These are phyloP conservation scores for Termitomyces titanicus DNA, from an alignment of 768 basidiomycete genomes.

Conservation along the genomic window DNA sequence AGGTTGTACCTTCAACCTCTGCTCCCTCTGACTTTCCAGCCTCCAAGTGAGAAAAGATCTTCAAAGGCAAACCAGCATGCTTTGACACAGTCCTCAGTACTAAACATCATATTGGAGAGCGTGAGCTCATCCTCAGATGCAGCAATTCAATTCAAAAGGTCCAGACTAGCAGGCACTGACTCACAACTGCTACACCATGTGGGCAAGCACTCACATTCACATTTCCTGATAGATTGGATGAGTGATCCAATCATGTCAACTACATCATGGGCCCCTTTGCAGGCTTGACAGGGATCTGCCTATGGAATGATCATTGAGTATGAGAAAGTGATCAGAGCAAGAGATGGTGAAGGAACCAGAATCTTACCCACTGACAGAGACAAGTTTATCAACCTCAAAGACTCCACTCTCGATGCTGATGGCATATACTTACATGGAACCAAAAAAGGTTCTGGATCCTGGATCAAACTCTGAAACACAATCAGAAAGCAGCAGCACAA, in stretches of 20 bases:
- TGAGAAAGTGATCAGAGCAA: constrained; percentile 21
- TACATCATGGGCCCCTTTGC: constrained; percentile 22
- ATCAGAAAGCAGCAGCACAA: not conserved
- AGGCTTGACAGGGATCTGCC: not conserved
- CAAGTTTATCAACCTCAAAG: not conserved
- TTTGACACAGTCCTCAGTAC: constrained; percentile 11
- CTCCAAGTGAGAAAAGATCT: not conserved
- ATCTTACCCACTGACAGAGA: constrained; percentile 17
- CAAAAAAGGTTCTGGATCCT: not conserved
- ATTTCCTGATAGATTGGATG: constrained; percentile 20
- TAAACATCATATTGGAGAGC: constrained; percentile 12
- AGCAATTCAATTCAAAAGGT: constrained; percentile 13
- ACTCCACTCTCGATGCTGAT: not conserved
- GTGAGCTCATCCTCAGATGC: constrained; percentile 15
- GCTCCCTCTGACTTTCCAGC: too few relatives aligned
- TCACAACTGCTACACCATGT: constrained; percentile 15
- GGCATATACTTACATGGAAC: not conserved
- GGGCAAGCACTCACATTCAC: constrained; percentile 16
- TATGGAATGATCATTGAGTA: constrained; percentile 21
- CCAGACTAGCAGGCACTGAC: constrained; percentile 19
- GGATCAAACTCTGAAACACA: too few relatives aligned
- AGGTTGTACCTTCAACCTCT: not conserved
- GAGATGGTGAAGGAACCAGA: constrained; percentile 7
- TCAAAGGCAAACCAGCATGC: constrained; percentile 4
- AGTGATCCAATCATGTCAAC: constrained; percentile 20